A percentile compares a stretch with the other conserved stretches of the same genome.
These are phyloP conservation scores for Elymus sibiricus DNA, from an alignment of 176 grass and related monocot genomes.

Conservation along the genomic window DNA sequence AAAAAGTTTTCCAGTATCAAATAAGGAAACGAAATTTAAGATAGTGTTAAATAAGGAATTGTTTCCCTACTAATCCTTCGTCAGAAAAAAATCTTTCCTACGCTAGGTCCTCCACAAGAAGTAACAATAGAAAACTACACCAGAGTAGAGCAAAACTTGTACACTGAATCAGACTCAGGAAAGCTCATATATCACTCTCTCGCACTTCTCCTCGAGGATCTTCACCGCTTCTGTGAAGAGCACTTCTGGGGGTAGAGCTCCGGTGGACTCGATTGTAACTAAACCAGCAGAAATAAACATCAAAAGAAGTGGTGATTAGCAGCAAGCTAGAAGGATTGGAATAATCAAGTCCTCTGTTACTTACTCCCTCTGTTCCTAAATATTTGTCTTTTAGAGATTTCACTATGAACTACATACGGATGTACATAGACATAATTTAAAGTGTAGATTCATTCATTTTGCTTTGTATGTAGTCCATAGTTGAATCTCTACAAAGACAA, in stretches of 20 bases:
- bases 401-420: too few relatives aligned
- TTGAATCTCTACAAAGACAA: too few relatives aligned
- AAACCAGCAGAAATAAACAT: constrained; percentile 9
- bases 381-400: too few relatives aligned
- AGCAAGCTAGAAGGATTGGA: not conserved
- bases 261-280: constrained; percentile 78
- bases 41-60: too few relatives aligned
- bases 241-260: constrained; percentile 56
- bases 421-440: too few relatives aligned
- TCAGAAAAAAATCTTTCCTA: not conserved
- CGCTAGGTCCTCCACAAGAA: not conserved
- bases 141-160: not conserved
- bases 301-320: not conserved
- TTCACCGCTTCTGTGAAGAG: constrained; percentile 77
- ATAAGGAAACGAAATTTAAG: too few relatives aligned
- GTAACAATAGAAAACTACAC: not conserved
- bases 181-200: constrained; percentile 65
- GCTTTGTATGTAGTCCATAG: too few relatives aligned
- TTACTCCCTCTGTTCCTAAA: not conserved
- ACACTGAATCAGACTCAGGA: constrained; percentile 21
- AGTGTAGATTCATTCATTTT: too few relatives aligned
- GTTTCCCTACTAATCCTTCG: not conserved
- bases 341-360: constrained; percentile 4
- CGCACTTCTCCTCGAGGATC: constrained; percentile 75
- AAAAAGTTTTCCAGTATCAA: too few relatives aligned